A percentile compares a stretch with the other conserved stretches of the same genome.
Conservation (phyloP, 164 flowering plant species). For the Umbilicus rupestris region DNA sequence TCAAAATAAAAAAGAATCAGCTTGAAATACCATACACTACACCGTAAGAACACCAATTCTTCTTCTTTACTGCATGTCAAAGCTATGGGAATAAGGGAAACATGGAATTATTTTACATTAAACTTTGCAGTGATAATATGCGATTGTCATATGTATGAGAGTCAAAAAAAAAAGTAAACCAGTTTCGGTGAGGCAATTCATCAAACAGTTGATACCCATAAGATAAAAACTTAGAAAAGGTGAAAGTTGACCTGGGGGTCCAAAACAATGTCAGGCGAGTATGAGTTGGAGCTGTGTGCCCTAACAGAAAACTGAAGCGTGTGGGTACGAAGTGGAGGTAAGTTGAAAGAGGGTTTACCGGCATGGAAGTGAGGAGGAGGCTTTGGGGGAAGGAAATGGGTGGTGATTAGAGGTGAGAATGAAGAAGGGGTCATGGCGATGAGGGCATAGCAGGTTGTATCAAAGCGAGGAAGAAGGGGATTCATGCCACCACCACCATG, state of each 20-base stretch:
- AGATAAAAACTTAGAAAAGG: background rate
- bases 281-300: slow-evolving; percentile 39
- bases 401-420: background rate
- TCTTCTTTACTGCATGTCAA: background rate
- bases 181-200: slow-evolving; percentile 4
- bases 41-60: background rate
- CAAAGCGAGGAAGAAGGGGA: too few species aligned
- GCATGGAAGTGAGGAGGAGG: background rate
- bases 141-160: background rate
- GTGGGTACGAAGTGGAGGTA: background rate
- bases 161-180: background rate
- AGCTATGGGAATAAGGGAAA: background rate
- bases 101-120: too few species aligned
- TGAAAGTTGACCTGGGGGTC: slow-evolving; percentile 38
- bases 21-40: background rate
- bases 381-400: background rate
- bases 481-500: background rate
- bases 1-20: slow-evolving; percentile 17
- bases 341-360: background rate
- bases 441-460: background rate
- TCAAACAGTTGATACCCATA: slow-evolving; percentile 5
- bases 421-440: slow-evolving; percentile 6
- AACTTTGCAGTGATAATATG: too few species aligned
- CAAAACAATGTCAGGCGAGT: slow-evolving; percentile 33
- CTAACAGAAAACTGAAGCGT: slow-evolving; percentile 26